phyloP scores from a whole-genome alignment of 768 basidiomycete species.

The Aureoboletus auriporus region DNA sequence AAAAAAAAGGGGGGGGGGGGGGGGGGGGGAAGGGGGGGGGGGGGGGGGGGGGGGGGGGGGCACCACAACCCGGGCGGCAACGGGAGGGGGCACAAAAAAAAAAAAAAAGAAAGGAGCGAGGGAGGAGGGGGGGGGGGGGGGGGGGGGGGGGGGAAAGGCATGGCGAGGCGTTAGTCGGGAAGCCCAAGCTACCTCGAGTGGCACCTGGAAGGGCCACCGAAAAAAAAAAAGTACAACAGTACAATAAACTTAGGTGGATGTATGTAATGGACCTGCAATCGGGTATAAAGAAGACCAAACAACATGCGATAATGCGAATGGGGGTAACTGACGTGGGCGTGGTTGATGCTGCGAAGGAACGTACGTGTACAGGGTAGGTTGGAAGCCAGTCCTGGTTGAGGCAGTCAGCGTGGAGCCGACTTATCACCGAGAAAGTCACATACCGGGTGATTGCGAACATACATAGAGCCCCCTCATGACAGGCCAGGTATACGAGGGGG shows the following conservation, averaged over 20 bases:
- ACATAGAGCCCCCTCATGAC: constrained; percentile 3
- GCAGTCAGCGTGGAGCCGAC: background rate
- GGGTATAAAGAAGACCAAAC: constrained; percentile 9
- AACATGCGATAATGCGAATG: constrained; percentile 9
- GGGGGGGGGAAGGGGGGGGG: too few relatives aligned
- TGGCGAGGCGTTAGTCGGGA: background rate
- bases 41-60: too few relatives aligned
- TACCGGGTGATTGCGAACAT: too few relatives aligned
- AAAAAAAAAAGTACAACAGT: constrained; percentile 3
- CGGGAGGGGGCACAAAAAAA: too few relatives aligned
- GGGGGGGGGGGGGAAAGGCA: too few relatives aligned
- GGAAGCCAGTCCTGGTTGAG: constrained; percentile 21
- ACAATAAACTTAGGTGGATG: constrained; percentile 9
- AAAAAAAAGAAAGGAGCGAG: too few relatives aligned
- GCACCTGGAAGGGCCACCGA: background rate
- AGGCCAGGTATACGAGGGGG: constrained; percentile 4
- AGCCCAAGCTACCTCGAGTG: background rate
- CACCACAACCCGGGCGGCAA: too few relatives aligned
- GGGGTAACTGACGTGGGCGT: constrained; percentile 9
- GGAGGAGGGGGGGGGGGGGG: too few relatives aligned
- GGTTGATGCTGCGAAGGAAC: constrained; percentile 14
- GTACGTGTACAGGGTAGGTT: constrained; percentile 12
- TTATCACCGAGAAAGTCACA: too few relatives aligned
- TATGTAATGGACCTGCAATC: constrained; percentile 3
- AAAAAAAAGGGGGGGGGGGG: too few relatives aligned